Evolutionary conservation across 2,329 filamentous ascomycete genomes (phyloP).

Genomic region (Magnaporthiopsis poae): DNA sequence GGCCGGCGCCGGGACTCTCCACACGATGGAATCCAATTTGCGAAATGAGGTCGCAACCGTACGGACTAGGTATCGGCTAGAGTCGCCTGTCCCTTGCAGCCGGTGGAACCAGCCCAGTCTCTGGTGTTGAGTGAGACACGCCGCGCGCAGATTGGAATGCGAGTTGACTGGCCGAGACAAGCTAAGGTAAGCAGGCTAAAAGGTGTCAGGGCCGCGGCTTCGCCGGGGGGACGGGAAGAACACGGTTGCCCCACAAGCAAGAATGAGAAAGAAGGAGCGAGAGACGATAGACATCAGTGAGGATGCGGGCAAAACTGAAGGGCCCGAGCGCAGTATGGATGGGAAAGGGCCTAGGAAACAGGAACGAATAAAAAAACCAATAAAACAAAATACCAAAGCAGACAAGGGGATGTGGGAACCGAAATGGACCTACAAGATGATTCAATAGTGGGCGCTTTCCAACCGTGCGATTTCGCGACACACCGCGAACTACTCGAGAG

Average conservation of each 20-base stretch:
- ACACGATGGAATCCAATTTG: background rate
- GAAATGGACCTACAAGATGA: no score
- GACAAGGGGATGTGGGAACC: no score
- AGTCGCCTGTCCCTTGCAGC: background rate
- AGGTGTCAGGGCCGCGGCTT: background rate
- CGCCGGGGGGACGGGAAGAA: background rate
- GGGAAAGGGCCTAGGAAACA: no score
- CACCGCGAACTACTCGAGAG: background rate
- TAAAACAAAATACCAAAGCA: no score
- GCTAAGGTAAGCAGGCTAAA: background rate
- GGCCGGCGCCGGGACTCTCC: background rate
- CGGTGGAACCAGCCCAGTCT: background rate
- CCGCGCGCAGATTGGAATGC: background rate
- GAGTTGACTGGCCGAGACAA: background rate
- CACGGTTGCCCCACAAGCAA: background rate
- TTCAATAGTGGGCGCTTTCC: no score
- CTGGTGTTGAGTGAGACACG: background rate
- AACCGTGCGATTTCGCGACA: background rate
- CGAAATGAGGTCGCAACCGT: background rate
- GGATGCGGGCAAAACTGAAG: no score
- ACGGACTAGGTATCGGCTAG: background rate
- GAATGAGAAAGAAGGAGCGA: background rate
- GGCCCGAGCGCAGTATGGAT: no score
- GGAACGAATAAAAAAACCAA: no score
- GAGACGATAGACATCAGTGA: no score